phyloP scores from a whole-genome alignment of 257 asterid genomes.

The Coffea canephora region DNA sequence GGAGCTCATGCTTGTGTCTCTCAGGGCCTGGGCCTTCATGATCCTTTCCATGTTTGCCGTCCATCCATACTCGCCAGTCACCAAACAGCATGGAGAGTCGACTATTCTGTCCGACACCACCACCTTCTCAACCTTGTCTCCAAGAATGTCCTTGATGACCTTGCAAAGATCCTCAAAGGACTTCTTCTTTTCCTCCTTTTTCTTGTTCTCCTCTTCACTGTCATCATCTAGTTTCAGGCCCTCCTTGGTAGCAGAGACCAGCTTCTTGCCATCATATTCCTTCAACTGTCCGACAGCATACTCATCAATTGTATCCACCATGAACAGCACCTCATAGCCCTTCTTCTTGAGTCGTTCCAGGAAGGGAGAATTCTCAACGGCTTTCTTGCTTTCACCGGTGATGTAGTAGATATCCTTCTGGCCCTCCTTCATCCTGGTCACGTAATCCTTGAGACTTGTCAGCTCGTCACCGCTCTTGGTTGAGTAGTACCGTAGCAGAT shows the following conservation, averaged over 20 bases:
- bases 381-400: slow-evolving; percentile 79
- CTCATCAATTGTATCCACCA: slow-evolving; percentile 87
- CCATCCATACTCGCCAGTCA: slow-evolving; percentile 31
- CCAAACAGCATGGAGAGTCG: slow-evolving; percentile 24
- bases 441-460: slow-evolving; percentile 76
- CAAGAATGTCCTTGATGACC: slow-evolving; percentile 26
- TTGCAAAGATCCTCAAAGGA: slow-evolving; percentile 28
- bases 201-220: slow-evolving; percentile 15
- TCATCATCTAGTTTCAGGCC: slow-evolving; percentile 78
- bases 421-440: slow-evolving; percentile 85
- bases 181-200: slow-evolving; percentile 21
- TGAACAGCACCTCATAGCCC: slow-evolving; percentile 71
- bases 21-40: slow-evolving; percentile 26
- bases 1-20: slow-evolving; percentile 20
- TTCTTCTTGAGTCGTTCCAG: slow-evolving; percentile 75
- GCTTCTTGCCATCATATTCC: slow-evolving; percentile 77
- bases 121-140: slow-evolving; percentile 26
- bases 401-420: slow-evolving; percentile 79
- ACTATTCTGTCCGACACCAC: slow-evolving; percentile 25
- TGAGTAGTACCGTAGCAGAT: slow-evolving; percentile 61
- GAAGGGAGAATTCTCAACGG: slow-evolving; percentile 75
- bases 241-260: slow-evolving; percentile 75
- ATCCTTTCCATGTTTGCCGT: slow-evolving; percentile 29
- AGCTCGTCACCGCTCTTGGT: slow-evolving; percentile 83
- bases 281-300: slow-evolving; percentile 71